Base-by-base conservation (phyloP, 169 alveolate genomes). In the Cryptosporidium viatorum region DNA sequence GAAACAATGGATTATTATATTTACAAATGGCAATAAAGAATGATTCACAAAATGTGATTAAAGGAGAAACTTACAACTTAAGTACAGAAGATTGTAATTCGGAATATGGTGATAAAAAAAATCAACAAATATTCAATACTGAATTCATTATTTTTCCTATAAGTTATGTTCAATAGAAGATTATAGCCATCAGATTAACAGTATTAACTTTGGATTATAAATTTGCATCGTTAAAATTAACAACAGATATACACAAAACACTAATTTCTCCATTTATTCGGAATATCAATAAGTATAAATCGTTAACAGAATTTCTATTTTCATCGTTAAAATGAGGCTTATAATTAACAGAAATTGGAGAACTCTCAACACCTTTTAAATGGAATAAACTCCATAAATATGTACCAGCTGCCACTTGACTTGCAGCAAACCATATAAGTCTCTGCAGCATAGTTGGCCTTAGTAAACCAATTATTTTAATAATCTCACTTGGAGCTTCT, bases 1-100 rank as follows among this genome's bases (percentile, higher is more conserved):
- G 39, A n/a, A 39, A 62, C 45, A 48, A 80, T 18, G 89, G 89
- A 8, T 37, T 80, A 41, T 48, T 80, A 23, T 9, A 23, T 26
- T 31, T 80, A 16, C 89, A 80, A 26, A 80, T 80, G 89, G 75
- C 51, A 1, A 80, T 80, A 37, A 65, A 80, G 33, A 59, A 80
- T n/a, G 74, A 80, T n/a, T 23, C 14, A 3, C 67, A 80, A 1
- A 33, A 14, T 37, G 26, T 16, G 2, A 43, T 31, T 41, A 69
- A 5, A 50, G 39, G 21, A 35, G 21, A 50, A 18, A 35, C 23
- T 23, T 41, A 8, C 12, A 26, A 31, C n/a, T 23, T 39, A 62
- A 26, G 52, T 31, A 23, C 7, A 60, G 35, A 48, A 55, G 41
- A 62, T 2, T 12, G 21, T 29, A 55, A 6, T 9, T n/a, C 80